Conservation (phyloP, 371 early-diverging fungal species). For the Polyrhizophydium stewartii region DNA sequence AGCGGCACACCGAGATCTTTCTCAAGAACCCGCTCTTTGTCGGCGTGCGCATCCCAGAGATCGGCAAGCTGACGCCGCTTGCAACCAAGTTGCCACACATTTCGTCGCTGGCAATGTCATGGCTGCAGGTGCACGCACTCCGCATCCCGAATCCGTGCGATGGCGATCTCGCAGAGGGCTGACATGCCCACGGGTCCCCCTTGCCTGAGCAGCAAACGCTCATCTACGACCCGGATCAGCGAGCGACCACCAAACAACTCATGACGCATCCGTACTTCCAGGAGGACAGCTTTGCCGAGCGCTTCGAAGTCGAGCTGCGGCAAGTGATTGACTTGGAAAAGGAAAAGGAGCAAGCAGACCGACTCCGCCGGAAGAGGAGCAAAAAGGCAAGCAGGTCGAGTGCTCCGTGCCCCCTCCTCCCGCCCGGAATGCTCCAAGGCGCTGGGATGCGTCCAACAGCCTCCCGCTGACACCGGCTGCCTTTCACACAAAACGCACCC, state of each 20-base stretch:
- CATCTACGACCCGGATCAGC: constrained; percentile 52
- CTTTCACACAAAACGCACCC: too few species aligned
- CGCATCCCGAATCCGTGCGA: not conserved
- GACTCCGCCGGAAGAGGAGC: constrained; percentile 26
- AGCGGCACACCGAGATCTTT: constrained; percentile 50
- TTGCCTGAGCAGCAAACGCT: constrained; percentile 32
- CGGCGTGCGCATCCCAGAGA: constrained; percentile 46
- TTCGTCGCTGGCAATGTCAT: constrained; percentile 39
- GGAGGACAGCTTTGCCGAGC: constrained; percentile 40
- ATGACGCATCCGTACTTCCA: constrained; percentile 50
- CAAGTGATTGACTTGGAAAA: constrained; percentile 41
- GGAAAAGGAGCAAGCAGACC: constrained; percentile 38
- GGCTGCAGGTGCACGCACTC: constrained; percentile 34
- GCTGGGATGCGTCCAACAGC: too few species aligned
- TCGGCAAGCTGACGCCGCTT: constrained; percentile 46
- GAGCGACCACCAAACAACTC: constrained; percentile 46
- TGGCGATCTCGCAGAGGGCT: not conserved
- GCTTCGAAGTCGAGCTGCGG: constrained; percentile 43
- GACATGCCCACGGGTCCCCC: not conserved
- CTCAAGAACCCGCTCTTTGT: constrained; percentile 51
- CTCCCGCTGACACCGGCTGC: too few species aligned
- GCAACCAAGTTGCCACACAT: constrained; percentile 40
- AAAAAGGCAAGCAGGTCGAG: constrained; percentile 32
- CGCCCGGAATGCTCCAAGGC: too few species aligned
- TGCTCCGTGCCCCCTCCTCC: too few species aligned